Base-by-base conservation (phyloP, 495 filamentous ascomycete species). In the Trichoderma reesei region DNA sequence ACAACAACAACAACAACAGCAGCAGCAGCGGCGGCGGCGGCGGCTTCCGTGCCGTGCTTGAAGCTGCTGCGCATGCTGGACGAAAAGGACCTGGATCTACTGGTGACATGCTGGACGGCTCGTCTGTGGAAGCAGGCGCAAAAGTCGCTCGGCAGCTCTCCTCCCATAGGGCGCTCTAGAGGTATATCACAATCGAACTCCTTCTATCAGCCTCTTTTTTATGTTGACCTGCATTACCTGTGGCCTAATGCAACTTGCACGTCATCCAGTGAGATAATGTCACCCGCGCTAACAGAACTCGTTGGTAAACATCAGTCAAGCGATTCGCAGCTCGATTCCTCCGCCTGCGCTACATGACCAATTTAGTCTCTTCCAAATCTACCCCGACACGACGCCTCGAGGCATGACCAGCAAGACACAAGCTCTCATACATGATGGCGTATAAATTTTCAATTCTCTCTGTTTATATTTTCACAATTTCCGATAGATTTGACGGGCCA, bases 311-410 rank as follows among this genome's bases (percentile, higher is more conserved):
- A 9, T 31, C 51, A 56, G 51, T 56, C 51, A 56, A 56, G 51
- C 51, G 51, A 56, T 56, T 56, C 16, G 51, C 51, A 33, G 51
- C 51, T 33, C 51, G 51, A 56, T 31, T 33, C 51, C 51, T 56
- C 31, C 20, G 51, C 20, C 51, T 56, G 20, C 51, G 51, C 13
- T 56, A 56, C 51, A 56, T 56, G 51, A 56, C 51, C 51, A 33
- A 34, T 31, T 26, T 56, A 14, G 51, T 56, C 26, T 56, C 51
- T 7, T 56, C 51, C 51, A 56, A 56, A 3, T 31, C 51, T 13
- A 14, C 51, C 31, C 51, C 51, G 51, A 56, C 51, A 7, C 51
- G 51, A 31, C 51, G 51, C 26, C 51, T 56, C 51, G 51, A 56
- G 26, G 51, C 51, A 14, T 56, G 16, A 31, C 51, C 44, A n/a